phyloP scores from a whole-genome alignment of 192 early-diverging fungal species.

The Lobosporangium transversale region DNA sequence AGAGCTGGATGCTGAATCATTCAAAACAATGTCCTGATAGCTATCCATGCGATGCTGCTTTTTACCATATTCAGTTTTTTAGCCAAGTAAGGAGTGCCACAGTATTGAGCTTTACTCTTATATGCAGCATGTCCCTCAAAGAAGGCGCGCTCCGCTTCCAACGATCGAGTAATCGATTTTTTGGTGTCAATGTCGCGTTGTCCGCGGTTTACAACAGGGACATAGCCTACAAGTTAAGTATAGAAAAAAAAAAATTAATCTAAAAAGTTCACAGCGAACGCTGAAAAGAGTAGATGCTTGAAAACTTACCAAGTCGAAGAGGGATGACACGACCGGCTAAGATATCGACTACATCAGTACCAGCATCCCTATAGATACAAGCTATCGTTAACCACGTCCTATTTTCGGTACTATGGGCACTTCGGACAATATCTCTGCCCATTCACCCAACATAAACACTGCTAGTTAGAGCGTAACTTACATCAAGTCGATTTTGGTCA shows the following conservation, averaged over 20 bases:
- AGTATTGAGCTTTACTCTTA: conserved; percentile 96
- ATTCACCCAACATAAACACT: no score
- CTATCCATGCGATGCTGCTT: background rate
- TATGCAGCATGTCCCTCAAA: conserved; percentile 97
- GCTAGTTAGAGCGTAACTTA: conserved; percentile 20
- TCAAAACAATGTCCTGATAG: background rate
- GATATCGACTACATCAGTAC: conserved; percentile 99
- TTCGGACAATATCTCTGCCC: no score
- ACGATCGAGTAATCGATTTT: conserved; percentile 86
- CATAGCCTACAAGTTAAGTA: conserved; percentile 88
- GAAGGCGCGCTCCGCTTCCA: conserved; percentile 90
- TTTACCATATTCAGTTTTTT: conserved; percentile 93
- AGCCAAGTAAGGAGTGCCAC: conserved; percentile 97
- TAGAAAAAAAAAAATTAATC: no score
- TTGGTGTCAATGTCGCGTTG: conserved; percentile 97
- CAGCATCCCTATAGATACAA: conserved; percentile 82
- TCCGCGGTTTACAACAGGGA: conserved; percentile 99
- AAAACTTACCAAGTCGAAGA: conserved; percentile 69
- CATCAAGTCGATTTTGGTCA: conserved; percentile 99
- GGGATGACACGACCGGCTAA: conserved; percentile 97
- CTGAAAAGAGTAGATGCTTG: no score
- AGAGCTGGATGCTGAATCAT: no score
- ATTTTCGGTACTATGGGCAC: no score
- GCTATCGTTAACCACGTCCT: background rate
- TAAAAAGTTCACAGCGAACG: no score